A percentile compares a stretch with the other conserved stretches of the same genome.
Conservation (phyloP, 345 rosid genomes). For the Tarenaya hassleriana region DNA sequence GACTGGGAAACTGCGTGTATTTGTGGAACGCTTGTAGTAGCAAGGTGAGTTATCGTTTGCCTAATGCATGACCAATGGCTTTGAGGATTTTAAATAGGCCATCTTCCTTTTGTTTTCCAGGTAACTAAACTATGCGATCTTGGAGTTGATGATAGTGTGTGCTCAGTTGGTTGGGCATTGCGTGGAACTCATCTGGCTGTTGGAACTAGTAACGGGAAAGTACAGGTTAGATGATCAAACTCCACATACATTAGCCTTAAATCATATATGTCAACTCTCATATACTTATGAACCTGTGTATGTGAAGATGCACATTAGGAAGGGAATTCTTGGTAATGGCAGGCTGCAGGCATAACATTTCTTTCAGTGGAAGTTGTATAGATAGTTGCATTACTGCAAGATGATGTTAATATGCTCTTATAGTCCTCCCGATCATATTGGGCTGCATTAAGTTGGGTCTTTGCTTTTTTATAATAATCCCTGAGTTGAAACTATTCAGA, state of each 20-base stretch:
- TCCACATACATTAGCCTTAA: neutral
- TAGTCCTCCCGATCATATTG: neutral
- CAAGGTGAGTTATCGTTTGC: conserved; percentile 44
- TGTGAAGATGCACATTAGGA: neutral
- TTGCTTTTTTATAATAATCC: no score
- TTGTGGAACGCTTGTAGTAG: conserved; percentile 99
- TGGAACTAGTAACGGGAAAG: conserved; percentile 86
- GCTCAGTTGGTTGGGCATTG: conserved; percentile 96
- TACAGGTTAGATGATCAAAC: conserved; percentile 52
- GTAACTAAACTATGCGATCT: conserved; percentile 92
- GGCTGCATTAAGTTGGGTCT: no score
- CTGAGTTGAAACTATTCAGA: no score
- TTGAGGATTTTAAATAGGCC: conserved; percentile 4
- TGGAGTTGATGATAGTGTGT: conserved; percentile 78
- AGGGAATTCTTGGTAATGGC: neutral
- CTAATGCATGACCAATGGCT: neutral
- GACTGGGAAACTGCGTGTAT: conserved; percentile 91
- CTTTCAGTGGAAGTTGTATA: neutral
- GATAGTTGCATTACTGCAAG: conserved; percentile 2
- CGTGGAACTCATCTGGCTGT: conserved; percentile 85
- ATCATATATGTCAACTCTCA: neutral
- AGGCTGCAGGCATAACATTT: neutral
- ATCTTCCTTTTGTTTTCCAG: conserved; percentile 26
- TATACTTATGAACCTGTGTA: neutral
- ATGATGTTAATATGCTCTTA: neutral